phyloP scores from a whole-genome alignment of 2,329 filamentous ascomycete species.

The Stromatinia cepivora region DNA sequence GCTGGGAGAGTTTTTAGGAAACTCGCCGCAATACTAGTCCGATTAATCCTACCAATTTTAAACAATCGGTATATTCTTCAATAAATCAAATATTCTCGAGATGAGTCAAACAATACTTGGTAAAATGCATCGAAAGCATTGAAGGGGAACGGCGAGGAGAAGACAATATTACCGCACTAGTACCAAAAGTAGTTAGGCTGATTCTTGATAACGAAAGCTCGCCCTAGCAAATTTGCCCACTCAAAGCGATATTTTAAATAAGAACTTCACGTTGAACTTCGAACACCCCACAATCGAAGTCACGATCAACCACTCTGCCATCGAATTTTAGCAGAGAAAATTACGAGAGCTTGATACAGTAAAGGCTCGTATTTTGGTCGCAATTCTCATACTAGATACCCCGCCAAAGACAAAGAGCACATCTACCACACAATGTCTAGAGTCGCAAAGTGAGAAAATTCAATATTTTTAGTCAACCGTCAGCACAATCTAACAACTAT shows the following conservation, averaged over 20 bases:
- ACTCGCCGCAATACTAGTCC: neutral
- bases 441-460: slow-evolving; percentile 46
- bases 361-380: slow-evolving; percentile 9
- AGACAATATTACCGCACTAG: slow-evolving; percentile 14
- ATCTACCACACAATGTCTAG: slow-evolving; percentile 44
- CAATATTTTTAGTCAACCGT: slow-evolving; percentile 10
- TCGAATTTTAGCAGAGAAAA: slow-evolving; percentile 11
- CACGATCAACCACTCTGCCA: slow-evolving; percentile 20
- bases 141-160: neutral
- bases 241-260: slow-evolving; percentile 25
- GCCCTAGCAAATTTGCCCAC: slow-evolving; percentile 25
- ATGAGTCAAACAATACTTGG: neutral
- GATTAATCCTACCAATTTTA: neutral
- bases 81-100: neutral
- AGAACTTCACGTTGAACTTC: slow-evolving; percentile 20
- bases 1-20: neutral
- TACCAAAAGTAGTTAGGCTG: slow-evolving; percentile 11
- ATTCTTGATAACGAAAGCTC: slow-evolving; percentile 15
- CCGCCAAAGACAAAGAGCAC: slow-evolving; percentile 18
- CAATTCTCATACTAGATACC: slow-evolving; percentile 1
- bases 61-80: neutral
- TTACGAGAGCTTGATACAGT: slow-evolving; percentile 2
- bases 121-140: slow-evolving; percentile 4
- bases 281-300: slow-evolving; percentile 20
- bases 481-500: slow-evolving; percentile 28